These are phyloP conservation scores for Podaxis sp. DNA, from an alignment of 768 basidiomycete species.

Conservation along the genomic window DNA sequence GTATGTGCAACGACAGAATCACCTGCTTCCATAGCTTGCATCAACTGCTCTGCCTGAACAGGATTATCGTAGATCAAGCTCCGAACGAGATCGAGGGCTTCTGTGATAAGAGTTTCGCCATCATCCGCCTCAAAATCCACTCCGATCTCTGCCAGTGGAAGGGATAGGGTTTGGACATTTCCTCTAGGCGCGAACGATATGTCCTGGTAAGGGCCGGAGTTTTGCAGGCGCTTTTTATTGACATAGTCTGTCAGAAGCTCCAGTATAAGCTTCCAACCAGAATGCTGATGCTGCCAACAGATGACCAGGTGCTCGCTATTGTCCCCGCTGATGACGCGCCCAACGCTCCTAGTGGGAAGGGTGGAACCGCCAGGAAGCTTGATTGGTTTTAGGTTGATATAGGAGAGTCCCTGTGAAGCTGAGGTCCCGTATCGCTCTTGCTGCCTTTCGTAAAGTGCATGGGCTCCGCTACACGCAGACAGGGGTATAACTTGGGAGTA, in stretches of 20 bases:
- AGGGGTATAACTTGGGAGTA: constrained; percentile 72
- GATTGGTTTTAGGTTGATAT: constrained; percentile 62
- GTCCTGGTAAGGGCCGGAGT: constrained; percentile 42
- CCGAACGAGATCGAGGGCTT: constrained; percentile 75
- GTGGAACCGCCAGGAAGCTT: constrained; percentile 73
- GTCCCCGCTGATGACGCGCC: constrained; percentile 69
- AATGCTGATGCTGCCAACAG: constrained; percentile 77
- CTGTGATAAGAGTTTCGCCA: constrained; percentile 63
- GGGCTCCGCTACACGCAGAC: constrained; percentile 56
- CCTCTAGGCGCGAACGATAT: constrained; percentile 49
- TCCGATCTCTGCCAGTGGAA: constrained; percentile 47
- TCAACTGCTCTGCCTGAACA: constrained; percentile 54
- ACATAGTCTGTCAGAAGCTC: constrained; percentile 78
- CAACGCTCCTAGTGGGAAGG: constrained; percentile 62
- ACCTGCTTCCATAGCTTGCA: constrained; percentile 62
- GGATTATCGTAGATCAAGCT: constrained; percentile 72
- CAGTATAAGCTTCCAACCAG: constrained; percentile 83
- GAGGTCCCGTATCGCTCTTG: constrained; percentile 52
- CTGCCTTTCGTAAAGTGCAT: constrained; percentile 69
- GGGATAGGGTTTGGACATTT: constrained; percentile 34
- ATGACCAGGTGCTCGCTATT: constrained; percentile 66
- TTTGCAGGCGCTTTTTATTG: constrained; percentile 45
- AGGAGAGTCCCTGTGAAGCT: constrained; percentile 46
- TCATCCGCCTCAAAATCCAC: constrained; percentile 61
- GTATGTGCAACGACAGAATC: constrained; percentile 48